Evolutionary conservation across 2,329 filamentous ascomycete species (phyloP).

Genomic region (Monilinia polystroma): DNA sequence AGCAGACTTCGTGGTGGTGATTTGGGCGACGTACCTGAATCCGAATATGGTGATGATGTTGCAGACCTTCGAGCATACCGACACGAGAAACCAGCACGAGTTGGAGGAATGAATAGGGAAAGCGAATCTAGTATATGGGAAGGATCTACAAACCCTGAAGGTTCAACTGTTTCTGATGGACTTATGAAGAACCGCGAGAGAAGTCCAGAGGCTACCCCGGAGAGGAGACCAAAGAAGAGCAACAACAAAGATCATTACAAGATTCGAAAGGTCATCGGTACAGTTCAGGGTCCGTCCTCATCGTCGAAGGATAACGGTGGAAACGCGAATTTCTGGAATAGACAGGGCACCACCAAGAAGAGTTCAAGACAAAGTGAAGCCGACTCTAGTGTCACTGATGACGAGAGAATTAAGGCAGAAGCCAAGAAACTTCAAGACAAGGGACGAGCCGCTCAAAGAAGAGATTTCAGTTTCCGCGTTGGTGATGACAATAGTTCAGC

Average conservation of each 20-base stretch:
- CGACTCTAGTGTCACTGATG: slow-evolving; percentile 21
- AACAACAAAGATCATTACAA: slow-evolving; percentile 33
- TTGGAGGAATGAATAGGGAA: slow-evolving; percentile 84
- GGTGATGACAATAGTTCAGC: slow-evolving; percentile 37
- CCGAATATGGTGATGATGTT: slow-evolving; percentile 55
- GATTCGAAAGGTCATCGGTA: slow-evolving; percentile 38
- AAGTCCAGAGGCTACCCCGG: slow-evolving; percentile 56
- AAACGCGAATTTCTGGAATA: slow-evolving; percentile 28
- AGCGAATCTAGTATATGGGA: slow-evolving; percentile 79
- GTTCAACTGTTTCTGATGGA: slow-evolving; percentile 47
- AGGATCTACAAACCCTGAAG: slow-evolving; percentile 61
- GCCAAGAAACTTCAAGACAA: slow-evolving; percentile 56
- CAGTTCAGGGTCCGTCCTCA: slow-evolving; percentile 21
- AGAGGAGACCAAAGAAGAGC: slow-evolving; percentile 35
- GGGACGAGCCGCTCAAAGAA: slow-evolving; percentile 44
- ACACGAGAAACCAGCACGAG: slow-evolving; percentile 78
- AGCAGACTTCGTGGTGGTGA: slow-evolving; percentile 35
- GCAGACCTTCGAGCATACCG: slow-evolving; percentile 76
- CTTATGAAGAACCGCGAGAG: slow-evolving; percentile 58
- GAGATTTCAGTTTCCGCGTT: slow-evolving; percentile 39
- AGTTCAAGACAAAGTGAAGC: slow-evolving; percentile 20
- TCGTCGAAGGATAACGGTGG: slow-evolving; percentile 10
- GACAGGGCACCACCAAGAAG: slow-evolving; percentile 23
- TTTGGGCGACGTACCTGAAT: slow-evolving; percentile 30
- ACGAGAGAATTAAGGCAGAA: slow-evolving; percentile 56